phyloP scores from a whole-genome alignment of 495 filamentous ascomycete genomes.

The Tuber melanosporum region DNA sequence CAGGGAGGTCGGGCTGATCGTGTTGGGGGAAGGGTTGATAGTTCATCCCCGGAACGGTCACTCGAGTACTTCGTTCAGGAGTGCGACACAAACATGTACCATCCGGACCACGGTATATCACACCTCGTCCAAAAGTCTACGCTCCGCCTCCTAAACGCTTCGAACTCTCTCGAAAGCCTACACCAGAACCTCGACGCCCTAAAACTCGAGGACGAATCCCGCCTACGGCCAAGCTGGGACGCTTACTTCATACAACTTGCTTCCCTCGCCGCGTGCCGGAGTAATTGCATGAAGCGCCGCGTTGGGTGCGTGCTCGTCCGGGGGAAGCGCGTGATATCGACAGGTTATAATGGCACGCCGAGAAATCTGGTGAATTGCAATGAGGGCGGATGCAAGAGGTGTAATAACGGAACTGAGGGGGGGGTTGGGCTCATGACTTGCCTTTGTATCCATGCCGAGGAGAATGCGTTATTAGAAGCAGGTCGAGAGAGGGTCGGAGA shows the following conservation, averaged over 20 bases:
- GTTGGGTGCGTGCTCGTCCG: conserved; percentile 94
- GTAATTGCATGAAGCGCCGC: conserved; percentile 96
- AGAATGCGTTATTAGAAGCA: conserved; percentile 91
- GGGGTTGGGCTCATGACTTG: conserved; percentile 76
- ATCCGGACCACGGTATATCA: conserved; percentile 57
- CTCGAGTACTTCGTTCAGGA: conserved; percentile 71
- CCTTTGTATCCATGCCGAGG: conserved; percentile 91
- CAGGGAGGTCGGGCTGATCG: background rate
- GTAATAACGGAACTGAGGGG: conserved; percentile 64
- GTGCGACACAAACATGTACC: conserved; percentile 73
- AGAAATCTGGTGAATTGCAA: conserved; percentile 80
- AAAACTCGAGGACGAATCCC: conserved; percentile 67
- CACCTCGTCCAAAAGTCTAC: conserved; percentile 71
- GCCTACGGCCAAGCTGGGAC: conserved; percentile 90
- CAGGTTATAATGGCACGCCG: conserved; percentile 97
- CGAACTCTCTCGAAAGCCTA: conserved; percentile 61
- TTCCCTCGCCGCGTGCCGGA: conserved; percentile 79
- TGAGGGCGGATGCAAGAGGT: conserved; percentile 84
- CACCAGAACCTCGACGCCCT: conserved; percentile 61
- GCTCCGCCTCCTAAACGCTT: conserved; percentile 77
- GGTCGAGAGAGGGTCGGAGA: conserved; percentile 81
- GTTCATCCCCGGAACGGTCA: conserved; percentile 42
- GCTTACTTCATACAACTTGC: conserved; percentile 96
- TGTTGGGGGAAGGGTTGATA: background rate
- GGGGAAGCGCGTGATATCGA: conserved; percentile 80